Conservation (phyloP, 169 alveolate species). For the Plasmodium knowlesi region DNA sequence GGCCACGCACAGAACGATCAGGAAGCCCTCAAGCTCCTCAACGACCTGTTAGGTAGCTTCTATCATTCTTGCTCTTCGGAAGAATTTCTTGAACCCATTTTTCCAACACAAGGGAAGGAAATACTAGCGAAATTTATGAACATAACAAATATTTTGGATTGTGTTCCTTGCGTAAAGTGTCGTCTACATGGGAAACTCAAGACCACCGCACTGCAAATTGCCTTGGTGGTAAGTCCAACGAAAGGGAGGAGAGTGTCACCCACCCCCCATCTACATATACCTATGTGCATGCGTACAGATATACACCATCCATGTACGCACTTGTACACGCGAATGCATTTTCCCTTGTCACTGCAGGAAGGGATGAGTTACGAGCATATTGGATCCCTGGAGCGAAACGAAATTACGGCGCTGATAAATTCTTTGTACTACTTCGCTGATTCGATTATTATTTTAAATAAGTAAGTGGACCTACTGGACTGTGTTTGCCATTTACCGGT, state of each 20-base stretch:
- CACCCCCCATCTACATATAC: background rate
- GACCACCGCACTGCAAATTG: constrained; percentile 91
- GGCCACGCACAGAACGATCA: constrained; percentile 41
- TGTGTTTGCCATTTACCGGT: background rate
- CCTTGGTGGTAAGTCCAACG: constrained; percentile 80
- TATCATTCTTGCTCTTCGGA: constrained; percentile 40
- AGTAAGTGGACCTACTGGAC: background rate
- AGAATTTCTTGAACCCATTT: constrained; percentile 50
- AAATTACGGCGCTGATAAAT: constrained; percentile 88
- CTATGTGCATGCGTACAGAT: background rate
- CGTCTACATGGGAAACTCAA: constrained; percentile 93
- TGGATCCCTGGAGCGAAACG: constrained; percentile 86
- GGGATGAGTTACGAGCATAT: constrained; percentile 58
- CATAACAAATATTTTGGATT: constrained; percentile 67
- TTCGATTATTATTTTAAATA: constrained; percentile 80
- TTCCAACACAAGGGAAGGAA: constrained; percentile 53
- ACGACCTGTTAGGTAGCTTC: constrained; percentile 12
- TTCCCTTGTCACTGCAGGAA: constrained; percentile 17
- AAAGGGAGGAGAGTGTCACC: background rate
- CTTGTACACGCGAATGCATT: background rate
- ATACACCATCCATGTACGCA: background rate
- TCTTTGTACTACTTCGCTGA: constrained; percentile 87
- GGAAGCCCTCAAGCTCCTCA: constrained; percentile 21
- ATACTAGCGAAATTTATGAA: constrained; percentile 63
- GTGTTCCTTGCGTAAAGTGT: constrained; percentile 94